phyloP scores from a whole-genome alignment of 768 basidiomycete species.

The Serendipita sp. region DNA sequence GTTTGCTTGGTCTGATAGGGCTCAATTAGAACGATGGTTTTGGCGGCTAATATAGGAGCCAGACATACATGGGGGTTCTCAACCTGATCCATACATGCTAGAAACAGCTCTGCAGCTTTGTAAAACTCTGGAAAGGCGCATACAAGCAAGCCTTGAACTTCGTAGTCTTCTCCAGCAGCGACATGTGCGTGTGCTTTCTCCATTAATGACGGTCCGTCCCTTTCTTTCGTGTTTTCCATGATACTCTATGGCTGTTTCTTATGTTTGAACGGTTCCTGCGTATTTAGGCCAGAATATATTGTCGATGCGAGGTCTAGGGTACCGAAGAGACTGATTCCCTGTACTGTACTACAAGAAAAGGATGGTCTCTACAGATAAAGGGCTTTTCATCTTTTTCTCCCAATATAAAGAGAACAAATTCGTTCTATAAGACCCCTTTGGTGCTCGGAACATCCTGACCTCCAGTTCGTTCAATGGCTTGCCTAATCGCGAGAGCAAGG shows the following conservation, averaged over 20 bases:
- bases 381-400: too few species aligned
- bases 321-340: too few species aligned
- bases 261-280: too few species aligned
- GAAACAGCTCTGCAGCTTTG: slow-evolving; percentile 61
- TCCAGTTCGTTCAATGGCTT: slow-evolving; percentile 85
- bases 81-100: slow-evolving; percentile 54
- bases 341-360: too few species aligned
- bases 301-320: too few species aligned
- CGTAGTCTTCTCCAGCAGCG: slow-evolving; percentile 59
- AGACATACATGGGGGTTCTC: slow-evolving; percentile 49
- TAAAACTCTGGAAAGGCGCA: slow-evolving; percentile 57
- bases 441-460: slow-evolving; percentile 87
- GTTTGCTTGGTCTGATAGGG: slow-evolving; percentile 56
- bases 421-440: slow-evolving; percentile 66
- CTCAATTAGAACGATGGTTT: slow-evolving; percentile 6
- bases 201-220: not conserved
- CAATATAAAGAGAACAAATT: too few species aligned
- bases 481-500: slow-evolving; percentile 80
- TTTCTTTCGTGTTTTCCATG: not conserved
- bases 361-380: too few species aligned
- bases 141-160: slow-evolving; percentile 48
- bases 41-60: slow-evolving; percentile 1
- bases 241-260: too few species aligned
- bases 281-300: too few species aligned
- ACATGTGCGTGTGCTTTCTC: slow-evolving; percentile 60